Conservation (phyloP, 805 yeast genomes). For the Wickerhamomyces subpelliculosus region DNA sequence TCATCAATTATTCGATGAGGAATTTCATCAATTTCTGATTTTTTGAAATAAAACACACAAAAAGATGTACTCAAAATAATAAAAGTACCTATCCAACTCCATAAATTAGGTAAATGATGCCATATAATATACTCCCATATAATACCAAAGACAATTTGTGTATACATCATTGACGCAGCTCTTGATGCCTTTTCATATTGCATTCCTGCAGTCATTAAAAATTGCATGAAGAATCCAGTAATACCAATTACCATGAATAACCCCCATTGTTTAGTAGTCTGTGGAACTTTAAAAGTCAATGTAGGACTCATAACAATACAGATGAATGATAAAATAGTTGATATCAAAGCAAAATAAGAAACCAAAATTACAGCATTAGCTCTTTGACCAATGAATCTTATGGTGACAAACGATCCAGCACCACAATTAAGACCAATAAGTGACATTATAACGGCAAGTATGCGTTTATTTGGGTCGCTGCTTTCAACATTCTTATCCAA, state of each 20-base stretch:
- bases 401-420: constrained; percentile 52
- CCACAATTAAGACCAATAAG: constrained; percentile 62
- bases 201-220: constrained; percentile 64
- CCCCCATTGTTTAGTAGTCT: constrained; percentile 51
- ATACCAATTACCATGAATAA: constrained; percentile 54
- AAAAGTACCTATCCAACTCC: constrained; percentile 57
- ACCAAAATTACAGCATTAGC: constrained; percentile 76
- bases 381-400: constrained; percentile 60
- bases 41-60: background rate
- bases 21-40: too few relatives aligned
- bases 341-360: constrained; percentile 57
- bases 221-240: constrained; percentile 75
- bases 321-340: constrained; percentile 44
- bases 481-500: constrained; percentile 37
- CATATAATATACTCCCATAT: constrained; percentile 63
- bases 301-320: constrained; percentile 47
- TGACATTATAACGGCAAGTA: constrained; percentile 54
- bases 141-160: constrained; percentile 67
- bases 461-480: constrained; percentile 39
- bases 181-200: constrained; percentile 70
- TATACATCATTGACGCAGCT: constrained; percentile 62
- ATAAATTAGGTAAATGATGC: constrained; percentile 58
- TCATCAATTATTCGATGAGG: too few relatives aligned
- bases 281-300: constrained; percentile 50
- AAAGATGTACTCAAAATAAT: constrained; percentile 40